Evolutionary conservation across 306 rosid species (phyloP).

Genomic region (Prunus persica): DNA sequence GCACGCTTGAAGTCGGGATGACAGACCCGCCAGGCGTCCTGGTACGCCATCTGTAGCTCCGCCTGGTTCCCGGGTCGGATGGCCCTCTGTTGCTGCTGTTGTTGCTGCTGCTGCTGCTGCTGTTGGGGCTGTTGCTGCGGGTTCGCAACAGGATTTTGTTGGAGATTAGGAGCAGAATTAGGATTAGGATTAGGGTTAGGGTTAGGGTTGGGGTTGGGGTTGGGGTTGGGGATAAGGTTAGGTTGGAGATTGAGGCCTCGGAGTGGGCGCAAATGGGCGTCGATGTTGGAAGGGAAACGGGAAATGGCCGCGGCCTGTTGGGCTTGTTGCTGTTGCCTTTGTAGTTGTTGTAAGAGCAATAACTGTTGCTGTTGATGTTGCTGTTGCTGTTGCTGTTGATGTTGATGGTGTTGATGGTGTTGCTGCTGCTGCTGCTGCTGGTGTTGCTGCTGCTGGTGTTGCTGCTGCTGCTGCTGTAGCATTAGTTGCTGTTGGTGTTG

Average conservation of each 20-base stretch:
- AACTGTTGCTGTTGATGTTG: constrained; percentile 44
- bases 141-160: constrained; percentile 46
- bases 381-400: constrained; percentile 41
- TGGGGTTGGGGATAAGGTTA: constrained; percentile 12
- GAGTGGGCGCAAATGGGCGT: constrained; percentile 84
- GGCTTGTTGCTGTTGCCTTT: constrained; percentile 50
- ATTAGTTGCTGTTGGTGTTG: constrained; percentile 46
- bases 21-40: constrained; percentile 93
- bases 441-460: constrained; percentile 49
- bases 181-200: constrained; percentile 9
- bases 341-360: constrained; percentile 58
- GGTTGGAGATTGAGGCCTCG: constrained; percentile 55
- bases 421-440: constrained; percentile 57
- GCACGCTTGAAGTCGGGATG: constrained; percentile 94
- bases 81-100: constrained; percentile 50
- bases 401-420: constrained; percentile 24
- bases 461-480: constrained; percentile 30
- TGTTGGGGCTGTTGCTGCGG: constrained; percentile 26
- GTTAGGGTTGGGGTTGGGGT: constrained; percentile 28
- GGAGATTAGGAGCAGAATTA: constrained; percentile 37
- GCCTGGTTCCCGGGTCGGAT: constrained; percentile 71
- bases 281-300: constrained; percentile 91
- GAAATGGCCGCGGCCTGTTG: constrained; percentile 72
- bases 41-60: constrained; percentile 96
- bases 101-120: constrained; percentile 29